Evolutionary conservation across 805 yeast species (phyloP).

Genomic region (Starmerella cellae): DNA sequence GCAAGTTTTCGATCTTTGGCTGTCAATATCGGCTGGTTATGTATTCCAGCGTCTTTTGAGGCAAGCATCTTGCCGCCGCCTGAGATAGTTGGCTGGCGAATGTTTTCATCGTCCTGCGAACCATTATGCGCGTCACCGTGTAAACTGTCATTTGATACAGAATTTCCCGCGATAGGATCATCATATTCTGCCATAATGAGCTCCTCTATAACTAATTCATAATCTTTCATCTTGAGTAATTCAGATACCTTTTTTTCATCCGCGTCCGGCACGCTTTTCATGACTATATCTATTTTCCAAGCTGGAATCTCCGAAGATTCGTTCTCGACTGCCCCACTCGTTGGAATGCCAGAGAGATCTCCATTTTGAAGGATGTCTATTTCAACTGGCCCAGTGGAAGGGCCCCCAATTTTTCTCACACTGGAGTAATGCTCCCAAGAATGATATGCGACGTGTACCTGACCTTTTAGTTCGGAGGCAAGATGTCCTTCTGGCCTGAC

Average conservation of each 20-base stretch:
- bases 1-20: constrained; percentile 1
- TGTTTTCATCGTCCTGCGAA: too few relatives aligned
- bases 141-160: too few relatives aligned
- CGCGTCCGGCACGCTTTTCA: constrained; percentile 22
- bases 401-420: constrained; percentile 30
- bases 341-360: neutral
- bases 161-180: neutral
- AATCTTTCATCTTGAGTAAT: constrained; percentile 14
- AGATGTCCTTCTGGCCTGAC: constrained; percentile 19
- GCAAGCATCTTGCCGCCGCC: too few relatives aligned
- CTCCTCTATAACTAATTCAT: constrained; percentile 25
- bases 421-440: constrained; percentile 35
- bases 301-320: constrained; percentile 16
- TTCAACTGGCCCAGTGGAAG: constrained; percentile 25
- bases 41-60: too few relatives aligned
- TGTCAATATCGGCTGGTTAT: too few relatives aligned
- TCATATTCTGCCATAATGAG: constrained; percentile 17
- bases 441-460: constrained; percentile 31
- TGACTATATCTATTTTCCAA: constrained; percentile 25
- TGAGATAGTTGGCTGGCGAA: too few relatives aligned
- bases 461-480: neutral
- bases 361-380: constrained; percentile 4
- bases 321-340: neutral
- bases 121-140: neutral
- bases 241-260: constrained; percentile 10